Percentiles rank a stretch among this genome's conserved stretches.
These are phyloP conservation scores for Gnomoniopsis sp. DNA, from an alignment of 2,329 filamentous ascomycete species.

Conservation along the genomic window DNA sequence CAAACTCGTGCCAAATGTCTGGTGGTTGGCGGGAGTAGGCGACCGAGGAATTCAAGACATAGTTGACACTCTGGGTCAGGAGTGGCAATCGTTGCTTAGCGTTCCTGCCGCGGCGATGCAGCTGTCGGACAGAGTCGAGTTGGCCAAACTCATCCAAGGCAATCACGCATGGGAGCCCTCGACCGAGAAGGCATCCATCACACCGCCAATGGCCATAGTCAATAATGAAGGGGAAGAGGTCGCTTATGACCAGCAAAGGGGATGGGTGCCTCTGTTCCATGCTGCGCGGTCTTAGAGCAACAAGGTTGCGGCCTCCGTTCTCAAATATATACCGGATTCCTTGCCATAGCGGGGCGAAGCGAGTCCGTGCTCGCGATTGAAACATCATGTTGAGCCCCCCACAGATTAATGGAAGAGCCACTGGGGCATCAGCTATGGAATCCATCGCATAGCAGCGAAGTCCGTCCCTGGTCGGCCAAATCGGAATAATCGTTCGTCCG, in stretches of 20 bases:
- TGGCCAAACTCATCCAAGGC: conserved; percentile 41
- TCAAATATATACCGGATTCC: neutral
- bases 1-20: conserved; percentile 37
- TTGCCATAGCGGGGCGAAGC: neutral
- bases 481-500: no score
- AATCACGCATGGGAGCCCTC: conserved; percentile 40
- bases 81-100: conserved; percentile 39
- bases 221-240: conserved; percentile 17
- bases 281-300: neutral
- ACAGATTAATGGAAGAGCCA: no score
- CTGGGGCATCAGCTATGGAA: no score
- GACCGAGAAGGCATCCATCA: neutral
- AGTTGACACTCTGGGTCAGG: conserved; percentile 32
- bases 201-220: conserved; percentile 9
- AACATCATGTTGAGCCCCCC: no score
- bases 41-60: conserved; percentile 45
- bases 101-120: conserved; percentile 38
- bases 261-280: neutral
- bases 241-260: conserved; percentile 6
- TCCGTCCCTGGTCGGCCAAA: no score
- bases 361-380: no score
- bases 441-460: no score
- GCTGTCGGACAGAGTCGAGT: conserved; percentile 29
- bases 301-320: neutral
- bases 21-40: conserved; percentile 49